Conservation (phyloP, 2,329 filamentous ascomycete genomes). For the Ilyonectria mors-panacis region DNA sequence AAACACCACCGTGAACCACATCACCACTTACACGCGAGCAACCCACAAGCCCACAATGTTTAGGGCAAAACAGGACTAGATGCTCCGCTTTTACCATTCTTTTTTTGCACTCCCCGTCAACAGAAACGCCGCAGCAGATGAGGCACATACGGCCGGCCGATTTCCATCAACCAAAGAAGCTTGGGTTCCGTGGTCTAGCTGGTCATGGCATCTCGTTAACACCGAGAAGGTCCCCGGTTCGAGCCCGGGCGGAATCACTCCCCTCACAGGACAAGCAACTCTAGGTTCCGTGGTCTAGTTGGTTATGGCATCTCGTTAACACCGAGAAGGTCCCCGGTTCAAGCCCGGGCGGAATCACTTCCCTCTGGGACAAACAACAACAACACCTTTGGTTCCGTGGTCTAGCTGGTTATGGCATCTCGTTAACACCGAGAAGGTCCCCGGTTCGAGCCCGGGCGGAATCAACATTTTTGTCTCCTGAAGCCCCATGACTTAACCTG, state of each 20-base stretch:
- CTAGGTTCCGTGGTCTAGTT: constrained; percentile 31
- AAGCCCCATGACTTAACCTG: not conserved
- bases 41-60: not conserved
- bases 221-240: constrained; percentile 49
- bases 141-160: not conserved
- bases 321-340: constrained; percentile 19
- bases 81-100: constrained; percentile 4
- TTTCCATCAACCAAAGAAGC: constrained; percentile 13
- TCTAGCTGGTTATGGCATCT: constrained; percentile 30
- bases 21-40: constrained; percentile 7
- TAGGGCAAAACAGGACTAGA: constrained; percentile 14
- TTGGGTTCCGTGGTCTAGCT: constrained; percentile 47
- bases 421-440: constrained; percentile 25
- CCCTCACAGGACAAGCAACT: constrained; percentile 28
- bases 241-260: constrained; percentile 46
- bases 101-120: not conserved
- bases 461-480: constrained; percentile 28
- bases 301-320: not conserved
- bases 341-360: constrained; percentile 34
- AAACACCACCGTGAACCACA: not conserved
- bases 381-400: constrained; percentile 29
- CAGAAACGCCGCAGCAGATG: constrained; percentile 5
- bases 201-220: constrained; percentile 31
- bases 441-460: constrained; percentile 35
- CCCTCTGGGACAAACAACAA: constrained; percentile 6